Base-by-base conservation (phyloP, 2,329 filamentous ascomycete genomes). In the Rhynchosporium graminicola region DNA sequence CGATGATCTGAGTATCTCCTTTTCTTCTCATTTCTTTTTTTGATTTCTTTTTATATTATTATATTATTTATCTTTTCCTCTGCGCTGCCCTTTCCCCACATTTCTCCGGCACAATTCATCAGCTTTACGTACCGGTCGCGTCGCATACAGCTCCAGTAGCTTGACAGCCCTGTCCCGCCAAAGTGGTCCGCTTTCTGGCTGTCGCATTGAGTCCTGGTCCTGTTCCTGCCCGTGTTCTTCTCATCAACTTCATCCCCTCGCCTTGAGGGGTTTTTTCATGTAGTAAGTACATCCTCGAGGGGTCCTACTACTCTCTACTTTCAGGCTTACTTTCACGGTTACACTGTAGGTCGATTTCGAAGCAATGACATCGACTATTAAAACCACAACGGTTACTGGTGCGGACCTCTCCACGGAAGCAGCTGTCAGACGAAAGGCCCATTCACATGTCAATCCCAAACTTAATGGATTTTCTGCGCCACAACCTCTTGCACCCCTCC, bases 171-270 rank as follows among this genome's bases (percentile, higher is more conserved):
- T 59, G 63, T 57, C 60, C 63, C 63, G 58, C 63, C 58, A 63
- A 31, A 57, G 56, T 54, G 50, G 91, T 60, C 83, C 54, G 46
- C 33, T 38, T 59, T 52, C 38, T 45, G 46, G 33, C 57, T 33
- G 86, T 82, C 86, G 4, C 79, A 79, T 47, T 85, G 83, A 50
- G 97, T 92, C 78, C 82, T 96, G 55, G 20, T 83, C 90, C 74
- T 98, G 96, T 77, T 88, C 90, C 13, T 77, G 96, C 0, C 90
- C 93, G 0, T 54, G 40, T 80, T 85, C 31, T 78, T 96, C 8
- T 71, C 33, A 10, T 36, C 33, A 36, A 10, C 33, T 93, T 1
- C 80, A 85, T 15, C 88, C 91, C 26, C 26, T 38, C 54, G 7
- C 38, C 47, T 47, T 48, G 40, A 46, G 38, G 38, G 8, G 31